These are phyloP conservation scores for Allium sativum DNA, from an alignment of 106 monocot species.

Conservation along the genomic window DNA sequence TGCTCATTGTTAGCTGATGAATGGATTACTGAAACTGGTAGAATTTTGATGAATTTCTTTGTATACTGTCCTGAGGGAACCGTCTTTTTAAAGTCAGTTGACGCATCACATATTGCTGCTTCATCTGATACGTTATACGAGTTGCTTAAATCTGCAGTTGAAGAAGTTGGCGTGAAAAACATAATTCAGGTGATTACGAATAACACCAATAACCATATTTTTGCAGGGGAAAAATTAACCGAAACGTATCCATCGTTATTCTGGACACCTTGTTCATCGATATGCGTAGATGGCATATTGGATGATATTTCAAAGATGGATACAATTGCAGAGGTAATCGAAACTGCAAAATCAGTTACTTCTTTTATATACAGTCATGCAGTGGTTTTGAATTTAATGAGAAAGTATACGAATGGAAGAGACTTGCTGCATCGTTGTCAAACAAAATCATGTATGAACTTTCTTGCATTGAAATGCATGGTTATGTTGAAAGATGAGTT, in stretches of 20 bases:
- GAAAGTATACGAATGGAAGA: constrained; percentile 53
- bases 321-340: constrained; percentile 33
- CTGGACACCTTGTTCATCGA: constrained; percentile 75
- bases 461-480: constrained; percentile 57
- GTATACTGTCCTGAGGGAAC: constrained; percentile 85
- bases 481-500: constrained; percentile 49
- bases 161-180: constrained; percentile 68
- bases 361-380: constrained; percentile 63
- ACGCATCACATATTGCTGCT: constrained; percentile 59
- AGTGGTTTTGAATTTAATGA: constrained; percentile 56
- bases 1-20: constrained; percentile 90
- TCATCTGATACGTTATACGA: constrained; percentile 72
- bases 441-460: constrained; percentile 42
- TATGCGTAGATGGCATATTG: constrained; percentile 63
- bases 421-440: constrained; percentile 51
- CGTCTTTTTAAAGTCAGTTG: constrained; percentile 65
- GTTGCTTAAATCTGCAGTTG: constrained; percentile 64
- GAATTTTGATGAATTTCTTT: constrained; percentile 63
- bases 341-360: constrained; percentile 61
- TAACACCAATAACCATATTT: constrained; percentile 42
- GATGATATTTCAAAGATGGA: constrained; percentile 66
- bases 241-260: constrained; percentile 79
- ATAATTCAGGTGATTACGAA: constrained; percentile 81
- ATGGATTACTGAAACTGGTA: constrained; percentile 42
- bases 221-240: constrained; percentile 55